Evolutionary conservation across 2,329 filamentous ascomycete species (phyloP).

Genomic region (Sporothrix mexicana): DNA sequence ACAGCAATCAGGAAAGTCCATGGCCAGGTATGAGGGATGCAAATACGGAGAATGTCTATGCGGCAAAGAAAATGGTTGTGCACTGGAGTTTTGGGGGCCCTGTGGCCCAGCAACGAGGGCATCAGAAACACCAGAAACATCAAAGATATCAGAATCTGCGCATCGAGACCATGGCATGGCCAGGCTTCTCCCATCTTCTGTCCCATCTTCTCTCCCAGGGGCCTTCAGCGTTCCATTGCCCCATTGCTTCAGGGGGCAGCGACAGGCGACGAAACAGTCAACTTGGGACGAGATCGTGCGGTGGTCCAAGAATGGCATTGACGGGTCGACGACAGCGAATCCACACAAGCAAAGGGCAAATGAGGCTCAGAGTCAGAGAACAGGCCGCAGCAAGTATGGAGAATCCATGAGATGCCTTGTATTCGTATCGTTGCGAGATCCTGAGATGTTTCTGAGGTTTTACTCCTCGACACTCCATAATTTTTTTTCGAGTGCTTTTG

Average conservation of each 20-base stretch:
- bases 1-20: conserved; percentile 30
- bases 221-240: conserved; percentile 10
- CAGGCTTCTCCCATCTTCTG: neutral
- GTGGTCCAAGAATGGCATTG: conserved; percentile 22
- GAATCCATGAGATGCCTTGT: too few species aligned
- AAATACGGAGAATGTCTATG: too few species aligned
- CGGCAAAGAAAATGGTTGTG: too few species aligned
- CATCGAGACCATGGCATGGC: conserved; percentile 14
- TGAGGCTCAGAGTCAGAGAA: neutral
- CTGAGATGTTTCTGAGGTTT: too few species aligned
- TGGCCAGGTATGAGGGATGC: neutral
- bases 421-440: too few species aligned
- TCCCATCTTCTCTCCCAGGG: neutral
- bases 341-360: neutral
- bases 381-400: too few species aligned
- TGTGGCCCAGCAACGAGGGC: conserved; percentile 16
- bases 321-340: conserved; percentile 8
- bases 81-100: neutral
- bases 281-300: conserved; percentile 33
- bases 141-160: neutral
- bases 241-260: conserved; percentile 21
- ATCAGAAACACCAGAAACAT: conserved; percentile 10
- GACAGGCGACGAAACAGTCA: conserved; percentile 31
- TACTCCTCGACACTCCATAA: too few species aligned
- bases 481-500: neutral